Percentiles rank a stretch among this genome's conserved stretches.
phyloP scores from a whole-genome alignment of 306 rosid genomes.

The Glycine soja region DNA sequence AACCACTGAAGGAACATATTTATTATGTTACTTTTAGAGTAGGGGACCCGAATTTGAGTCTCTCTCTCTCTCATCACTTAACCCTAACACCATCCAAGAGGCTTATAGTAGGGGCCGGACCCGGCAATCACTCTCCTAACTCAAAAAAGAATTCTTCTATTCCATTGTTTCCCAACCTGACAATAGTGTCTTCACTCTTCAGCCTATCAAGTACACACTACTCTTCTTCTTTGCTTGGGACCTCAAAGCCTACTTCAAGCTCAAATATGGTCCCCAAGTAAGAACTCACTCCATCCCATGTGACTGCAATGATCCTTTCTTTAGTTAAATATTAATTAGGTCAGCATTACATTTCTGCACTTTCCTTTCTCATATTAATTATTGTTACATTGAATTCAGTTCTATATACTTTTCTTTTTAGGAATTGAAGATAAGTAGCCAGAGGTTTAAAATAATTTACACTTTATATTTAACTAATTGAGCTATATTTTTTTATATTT shows the following conservation, averaged over 20 bases:
- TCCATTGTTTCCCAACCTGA: constrained; percentile 39
- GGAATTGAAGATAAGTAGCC: too few relatives aligned
- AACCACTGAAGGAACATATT: constrained; percentile 1
- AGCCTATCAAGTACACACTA: constrained; percentile 3
- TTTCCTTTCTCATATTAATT: background rate
- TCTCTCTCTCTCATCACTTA: constrained; percentile 45
- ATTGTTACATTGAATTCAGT: too few relatives aligned
- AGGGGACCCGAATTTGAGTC: constrained; percentile 55
- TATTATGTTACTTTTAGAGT: constrained; percentile 16
- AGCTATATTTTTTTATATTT: too few relatives aligned
- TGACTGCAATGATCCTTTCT: too few relatives aligned
- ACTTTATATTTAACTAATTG: too few relatives aligned
- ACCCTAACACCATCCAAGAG: constrained; percentile 45
- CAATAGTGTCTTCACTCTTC: constrained; percentile 34
- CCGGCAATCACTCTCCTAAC: constrained; percentile 54
- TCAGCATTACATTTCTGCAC: background rate
- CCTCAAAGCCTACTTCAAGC: background rate
- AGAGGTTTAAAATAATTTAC: too few relatives aligned
- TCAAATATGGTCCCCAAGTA: constrained; percentile 30
- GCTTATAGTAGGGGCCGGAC: constrained; percentile 64
- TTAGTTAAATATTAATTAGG: background rate
- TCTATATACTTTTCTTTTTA: too few relatives aligned
- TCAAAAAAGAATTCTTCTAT: constrained; percentile 24
- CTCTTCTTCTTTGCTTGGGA: constrained; percentile 31
- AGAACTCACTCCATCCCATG: background rate